Evolutionary conservation across 306 rosid genomes (phyloP), one percentile per base, ranked within the genome.

Genomic region (Oemleria cerasiformis): DNA sequence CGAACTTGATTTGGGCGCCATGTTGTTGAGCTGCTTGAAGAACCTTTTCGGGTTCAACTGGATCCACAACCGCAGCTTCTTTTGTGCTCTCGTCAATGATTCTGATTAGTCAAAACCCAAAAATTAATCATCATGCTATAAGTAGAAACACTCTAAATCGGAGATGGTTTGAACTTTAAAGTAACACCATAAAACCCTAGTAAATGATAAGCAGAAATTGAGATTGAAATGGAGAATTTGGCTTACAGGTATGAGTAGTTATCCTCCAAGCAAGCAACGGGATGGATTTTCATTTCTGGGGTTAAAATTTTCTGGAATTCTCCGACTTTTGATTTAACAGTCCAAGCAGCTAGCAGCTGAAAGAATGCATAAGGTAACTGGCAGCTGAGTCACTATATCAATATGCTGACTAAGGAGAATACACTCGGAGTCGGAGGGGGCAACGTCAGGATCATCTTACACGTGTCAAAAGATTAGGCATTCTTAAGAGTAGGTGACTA

Each of bases 41-140:
- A 77, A 94, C 62, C 87, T 91, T 94, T 72, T 86, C 90, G 9
- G 98, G 92, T 78, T 91, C 97, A 12, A 86, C 97, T 4, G 98
- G 97, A 71, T 91, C 98, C 56, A 94, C 98, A 14, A 41, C 96
- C 10, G 97, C 98, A 5, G 92, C 98, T 86, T 91, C 91, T 65
- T 84, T 88, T 57, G 92, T 86, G 44, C 63, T 82, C 80, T 88
- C 98, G 54, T 94, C 96, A 6, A 87, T 80, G 45, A 94, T 87
- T 80, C 98, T 93, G 72, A 15, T 19, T 63, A 19, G 13, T 40
- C 67, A 64, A 51, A 58, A 63, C 25, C 67, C 41, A 30, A 36
- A 19, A 6, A 49, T 9, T 6, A 19, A 49, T 13, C 42, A 30
- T 49, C 17, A 49, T 49, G 54, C 54, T 44, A 44, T 11, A 44